Evolutionary conservation across 306 rosid genomes (phyloP).

Genomic region (Pueraria montana): DNA sequence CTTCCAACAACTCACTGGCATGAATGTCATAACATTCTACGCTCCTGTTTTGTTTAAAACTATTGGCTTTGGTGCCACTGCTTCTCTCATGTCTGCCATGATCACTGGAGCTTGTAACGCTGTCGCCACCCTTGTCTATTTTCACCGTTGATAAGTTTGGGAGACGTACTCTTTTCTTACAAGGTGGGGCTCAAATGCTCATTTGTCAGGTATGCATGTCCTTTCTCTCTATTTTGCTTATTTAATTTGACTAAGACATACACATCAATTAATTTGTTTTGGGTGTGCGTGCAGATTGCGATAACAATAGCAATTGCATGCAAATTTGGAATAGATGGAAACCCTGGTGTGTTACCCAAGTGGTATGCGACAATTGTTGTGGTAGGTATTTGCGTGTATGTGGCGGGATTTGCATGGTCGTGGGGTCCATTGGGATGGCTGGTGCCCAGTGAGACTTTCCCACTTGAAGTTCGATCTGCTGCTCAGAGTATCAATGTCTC

Average conservation of each 20-base stretch:
- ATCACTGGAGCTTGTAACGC: conserved; percentile 53
- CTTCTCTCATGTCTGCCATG: conserved; percentile 60
- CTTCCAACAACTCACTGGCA: no score
- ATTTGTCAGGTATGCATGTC: conserved; percentile 56
- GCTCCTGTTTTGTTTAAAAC: conserved; percentile 71
- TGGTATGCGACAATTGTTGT: conserved; percentile 49
- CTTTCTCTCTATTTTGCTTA: no score
- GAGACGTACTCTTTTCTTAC: neutral
- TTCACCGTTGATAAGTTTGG: no score
- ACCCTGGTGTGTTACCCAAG: conserved; percentile 52
- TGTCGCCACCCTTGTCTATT: conserved; percentile 53
- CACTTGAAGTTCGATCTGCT: conserved; percentile 59
- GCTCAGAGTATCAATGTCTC: conserved; percentile 57
- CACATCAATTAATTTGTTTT: neutral
- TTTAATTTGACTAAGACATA: no score
- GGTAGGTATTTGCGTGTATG: conserved; percentile 45
- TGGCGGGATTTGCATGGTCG: conserved; percentile 68
- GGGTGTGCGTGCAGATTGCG: conserved; percentile 36
- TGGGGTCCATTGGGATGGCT: conserved; percentile 80
- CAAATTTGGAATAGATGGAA: conserved; percentile 56
- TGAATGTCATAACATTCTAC: conserved; percentile 57
- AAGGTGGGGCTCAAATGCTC: conserved; percentile 66
- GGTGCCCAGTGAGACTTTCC: conserved; percentile 69
- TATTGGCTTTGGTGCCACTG: conserved; percentile 59
- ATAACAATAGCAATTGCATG: conserved; percentile 44